A percentile compares a stretch with the other conserved stretches of the same genome.
Conservation (phyloP, 768 basidiomycete genomes). For the Mycena chlorophos region DNA sequence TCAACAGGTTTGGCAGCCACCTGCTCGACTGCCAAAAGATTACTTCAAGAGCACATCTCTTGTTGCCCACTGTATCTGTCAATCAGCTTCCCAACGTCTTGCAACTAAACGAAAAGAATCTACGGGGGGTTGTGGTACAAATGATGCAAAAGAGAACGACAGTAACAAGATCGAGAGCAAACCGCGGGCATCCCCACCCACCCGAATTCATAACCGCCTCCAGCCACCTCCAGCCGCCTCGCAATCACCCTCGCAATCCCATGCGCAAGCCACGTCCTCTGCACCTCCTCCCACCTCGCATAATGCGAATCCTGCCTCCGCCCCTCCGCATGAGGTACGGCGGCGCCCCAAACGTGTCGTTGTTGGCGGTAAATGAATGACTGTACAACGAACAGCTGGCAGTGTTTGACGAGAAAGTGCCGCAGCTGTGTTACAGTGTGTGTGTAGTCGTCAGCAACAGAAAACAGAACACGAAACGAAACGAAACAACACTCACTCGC, state of each 20-base stretch:
- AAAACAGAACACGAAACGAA: constrained; percentile 1
- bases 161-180: neutral
- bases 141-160: neutral
- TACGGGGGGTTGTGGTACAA: too few species aligned
- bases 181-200: constrained; percentile 87
- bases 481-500: constrained; percentile 73
- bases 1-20: too few species aligned
- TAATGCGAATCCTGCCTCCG: constrained; percentile 85
- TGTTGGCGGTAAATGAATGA: constrained; percentile 84
- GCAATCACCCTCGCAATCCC: constrained; percentile 89
- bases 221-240: constrained; percentile 77
- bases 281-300: constrained; percentile 86
- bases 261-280: constrained; percentile 88
- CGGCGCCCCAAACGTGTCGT: constrained; percentile 84
- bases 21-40: too few species aligned
- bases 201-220: constrained; percentile 86
- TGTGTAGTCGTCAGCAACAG: constrained; percentile 31
- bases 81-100: too few species aligned
- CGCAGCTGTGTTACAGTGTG: constrained; percentile 88
- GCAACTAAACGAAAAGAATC: too few species aligned
- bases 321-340: constrained; percentile 97
- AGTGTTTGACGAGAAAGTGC: constrained; percentile 90
- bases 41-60: too few species aligned
- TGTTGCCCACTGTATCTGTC: too few species aligned
- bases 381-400: too few species aligned